A percentile compares a stretch with the other conserved stretches of the same genome.
These are phyloP conservation scores for Penicillium janthinellum DNA, from an alignment of 2,329 filamentous ascomycete genomes.

Conservation along the genomic window DNA sequence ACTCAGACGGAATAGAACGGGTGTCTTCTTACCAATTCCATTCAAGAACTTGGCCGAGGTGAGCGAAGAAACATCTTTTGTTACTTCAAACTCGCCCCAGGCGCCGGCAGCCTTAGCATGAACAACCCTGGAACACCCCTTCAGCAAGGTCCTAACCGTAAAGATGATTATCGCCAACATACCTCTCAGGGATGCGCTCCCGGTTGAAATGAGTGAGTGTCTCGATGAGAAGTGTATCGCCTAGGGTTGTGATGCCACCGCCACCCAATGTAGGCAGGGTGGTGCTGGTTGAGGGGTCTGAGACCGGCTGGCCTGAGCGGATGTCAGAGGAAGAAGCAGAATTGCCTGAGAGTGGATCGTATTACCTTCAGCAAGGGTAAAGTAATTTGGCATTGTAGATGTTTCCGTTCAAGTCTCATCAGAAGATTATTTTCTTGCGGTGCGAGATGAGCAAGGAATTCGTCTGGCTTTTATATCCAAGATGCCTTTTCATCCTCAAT, in stretches of 20 bases:
- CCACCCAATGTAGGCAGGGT: conserved; percentile 30
- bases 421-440: no score
- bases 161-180: not conserved
- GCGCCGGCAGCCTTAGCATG: conserved; percentile 63
- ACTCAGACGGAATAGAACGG: conserved; percentile 51
- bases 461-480: not conserved
- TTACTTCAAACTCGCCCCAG: conserved; percentile 63
- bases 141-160: not conserved
- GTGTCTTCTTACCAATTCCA: conserved; percentile 57
- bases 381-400: conserved; percentile 4
- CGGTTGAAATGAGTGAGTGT: conserved; percentile 63
- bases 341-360: not conserved
- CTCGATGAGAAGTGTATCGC: conserved; percentile 65
- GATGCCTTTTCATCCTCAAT: not conserved
- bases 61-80: conserved; percentile 57
- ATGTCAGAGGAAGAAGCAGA: not conserved
- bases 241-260: conserved; percentile 50
- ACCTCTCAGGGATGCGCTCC: conserved; percentile 63
- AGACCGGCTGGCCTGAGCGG: conserved; percentile 29
- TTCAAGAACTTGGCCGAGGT: conserved; percentile 59
- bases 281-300: conserved; percentile 25
- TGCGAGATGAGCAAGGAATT: not conserved
- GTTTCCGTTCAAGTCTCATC: not conserved
- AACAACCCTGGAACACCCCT: conserved; percentile 46
- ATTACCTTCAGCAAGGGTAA: conserved; percentile 33